Evolutionary conservation across 1,284 basidiomycete species (phyloP).

Genomic region (Gymnopus androsaceus): DNA sequence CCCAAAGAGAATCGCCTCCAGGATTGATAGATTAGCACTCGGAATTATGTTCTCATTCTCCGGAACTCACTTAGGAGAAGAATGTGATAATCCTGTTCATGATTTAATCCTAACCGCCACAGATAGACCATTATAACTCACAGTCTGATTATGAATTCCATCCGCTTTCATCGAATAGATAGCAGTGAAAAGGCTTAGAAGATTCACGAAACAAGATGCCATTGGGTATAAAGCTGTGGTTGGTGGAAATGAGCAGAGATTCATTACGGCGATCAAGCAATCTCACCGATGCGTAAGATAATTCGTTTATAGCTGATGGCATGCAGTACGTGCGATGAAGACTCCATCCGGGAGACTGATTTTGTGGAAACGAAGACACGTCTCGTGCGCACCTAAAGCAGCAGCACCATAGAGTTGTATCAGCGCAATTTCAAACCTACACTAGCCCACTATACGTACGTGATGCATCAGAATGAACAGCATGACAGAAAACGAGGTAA

Average conservation of each 20-base stretch:
- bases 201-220: constrained; percentile 17
- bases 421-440: not conserved
- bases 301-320: constrained; percentile 20
- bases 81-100: constrained; percentile 13
- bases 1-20: constrained; percentile 22
- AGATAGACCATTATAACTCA: constrained; percentile 5
- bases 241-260: not conserved
- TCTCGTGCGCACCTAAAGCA: constrained; percentile 2
- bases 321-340: constrained; percentile 16
- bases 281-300: constrained; percentile 25
- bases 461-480: constrained; percentile 12
- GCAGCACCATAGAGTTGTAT: not conserved
- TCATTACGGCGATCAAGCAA: not conserved
- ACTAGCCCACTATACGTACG: not conserved
- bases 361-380: constrained; percentile 6
- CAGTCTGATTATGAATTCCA: constrained; percentile 16
- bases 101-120: not conserved
- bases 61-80: constrained; percentile 15
- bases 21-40: not conserved
- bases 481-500: constrained; percentile 8
- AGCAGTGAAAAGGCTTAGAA: constrained; percentile 13
- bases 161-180: constrained; percentile 14
- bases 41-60: not conserved
- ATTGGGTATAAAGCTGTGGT: constrained; percentile 16
- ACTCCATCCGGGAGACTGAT: not conserved